Percentiles rank a stretch among this genome's conserved stretches.
phyloP scores from a whole-genome alignment of 2,329 filamentous ascomycete species.

The Calonectria hongkongensis region DNA sequence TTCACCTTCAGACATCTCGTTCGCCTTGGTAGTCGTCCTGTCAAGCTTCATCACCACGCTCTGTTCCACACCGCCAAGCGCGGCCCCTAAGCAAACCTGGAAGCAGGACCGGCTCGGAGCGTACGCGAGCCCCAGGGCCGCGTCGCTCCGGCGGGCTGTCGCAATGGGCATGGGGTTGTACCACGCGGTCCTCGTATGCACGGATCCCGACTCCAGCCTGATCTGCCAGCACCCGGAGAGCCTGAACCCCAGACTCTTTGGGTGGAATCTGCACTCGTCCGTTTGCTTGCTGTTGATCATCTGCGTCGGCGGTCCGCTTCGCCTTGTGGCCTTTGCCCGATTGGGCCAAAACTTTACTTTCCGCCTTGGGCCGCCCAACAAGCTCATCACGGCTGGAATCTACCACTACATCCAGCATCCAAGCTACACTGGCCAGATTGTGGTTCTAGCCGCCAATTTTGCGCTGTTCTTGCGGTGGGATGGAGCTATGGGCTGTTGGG shows the following conservation, averaged over 20 bases:
- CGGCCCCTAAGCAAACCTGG: slow-evolving; percentile 17
- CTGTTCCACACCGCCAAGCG: slow-evolving; percentile 23
- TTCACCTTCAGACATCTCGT: slow-evolving; percentile 4
- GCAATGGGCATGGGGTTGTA: slow-evolving; percentile 16
- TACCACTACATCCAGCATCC: slow-evolving; percentile 72
- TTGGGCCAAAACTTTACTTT: slow-evolving; percentile 74
- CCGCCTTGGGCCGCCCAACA: slow-evolving; percentile 66
- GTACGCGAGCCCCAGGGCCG: slow-evolving; percentile 18
- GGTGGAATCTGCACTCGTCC: slow-evolving; percentile 10
- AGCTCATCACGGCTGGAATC: slow-evolving; percentile 67
- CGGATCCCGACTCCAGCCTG: slow-evolving; percentile 3
- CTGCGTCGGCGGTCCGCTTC: slow-evolving; percentile 56
- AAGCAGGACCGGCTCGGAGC: slow-evolving; percentile 21
- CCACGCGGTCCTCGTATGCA: slow-evolving; percentile 27
- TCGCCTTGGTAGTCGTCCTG: slow-evolving; percentile 11
- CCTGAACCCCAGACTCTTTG: slow-evolving; percentile 9
- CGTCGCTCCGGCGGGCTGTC: slow-evolving; percentile 20
- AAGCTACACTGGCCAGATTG: slow-evolving; percentile 67
- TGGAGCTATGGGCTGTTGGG: slow-evolving; percentile 62
- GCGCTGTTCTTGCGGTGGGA: slow-evolving; percentile 62
- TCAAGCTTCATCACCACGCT: slow-evolving; percentile 26
- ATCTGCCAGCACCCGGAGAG: slow-evolving; percentile 1
- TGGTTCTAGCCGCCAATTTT: slow-evolving; percentile 56
- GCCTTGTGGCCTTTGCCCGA: slow-evolving; percentile 62
- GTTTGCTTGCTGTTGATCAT: slow-evolving; percentile 51